Percentiles rank a stretch among this genome's conserved stretches.
Evolutionary conservation across 352 stramenopile species (phyloP).

Genomic region (Globisporangium okanoganense): DNA sequence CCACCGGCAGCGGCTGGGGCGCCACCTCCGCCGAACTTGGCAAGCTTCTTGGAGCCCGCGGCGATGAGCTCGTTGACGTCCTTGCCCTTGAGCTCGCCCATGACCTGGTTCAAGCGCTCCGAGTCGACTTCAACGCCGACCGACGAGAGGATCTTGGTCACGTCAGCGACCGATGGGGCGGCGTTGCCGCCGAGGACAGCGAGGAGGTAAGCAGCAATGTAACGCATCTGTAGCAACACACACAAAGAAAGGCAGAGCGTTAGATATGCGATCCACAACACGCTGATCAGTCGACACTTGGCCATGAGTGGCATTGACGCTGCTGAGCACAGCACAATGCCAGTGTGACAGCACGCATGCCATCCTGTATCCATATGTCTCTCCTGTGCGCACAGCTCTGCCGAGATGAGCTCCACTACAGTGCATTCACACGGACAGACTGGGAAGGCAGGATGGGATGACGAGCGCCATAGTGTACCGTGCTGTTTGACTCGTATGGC

Average conservation of each 20-base stretch:
- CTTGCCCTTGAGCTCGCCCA: constrained; percentile 84
- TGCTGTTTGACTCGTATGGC: background rate
- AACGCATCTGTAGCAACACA: constrained; percentile 85
- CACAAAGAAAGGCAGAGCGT: background rate
- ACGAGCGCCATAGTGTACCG: background rate
- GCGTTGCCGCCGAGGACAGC: constrained; percentile 93
- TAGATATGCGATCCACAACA: background rate
- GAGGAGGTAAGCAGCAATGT: constrained; percentile 96
- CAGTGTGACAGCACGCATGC: background rate
- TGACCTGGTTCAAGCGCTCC: constrained; percentile 57
- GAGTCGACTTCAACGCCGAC: constrained; percentile 88
- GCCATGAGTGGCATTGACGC: background rate
- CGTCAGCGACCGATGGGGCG: constrained; percentile 84
- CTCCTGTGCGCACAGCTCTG: background rate
- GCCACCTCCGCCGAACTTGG: constrained; percentile 68
- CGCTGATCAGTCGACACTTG: background rate
- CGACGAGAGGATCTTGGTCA: constrained; percentile 90
- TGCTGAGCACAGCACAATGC: background rate
- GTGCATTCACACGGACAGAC: background rate
- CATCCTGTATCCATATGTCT: background rate
- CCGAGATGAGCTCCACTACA: background rate
- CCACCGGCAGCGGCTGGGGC: constrained; percentile 43
- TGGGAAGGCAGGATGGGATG: background rate
- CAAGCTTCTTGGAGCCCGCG: constrained; percentile 75
- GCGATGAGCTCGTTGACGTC: constrained; percentile 81